Evolutionary conservation across 495 filamentous ascomycete species (phyloP).

Genomic region (Jackrogersella minutella): DNA sequence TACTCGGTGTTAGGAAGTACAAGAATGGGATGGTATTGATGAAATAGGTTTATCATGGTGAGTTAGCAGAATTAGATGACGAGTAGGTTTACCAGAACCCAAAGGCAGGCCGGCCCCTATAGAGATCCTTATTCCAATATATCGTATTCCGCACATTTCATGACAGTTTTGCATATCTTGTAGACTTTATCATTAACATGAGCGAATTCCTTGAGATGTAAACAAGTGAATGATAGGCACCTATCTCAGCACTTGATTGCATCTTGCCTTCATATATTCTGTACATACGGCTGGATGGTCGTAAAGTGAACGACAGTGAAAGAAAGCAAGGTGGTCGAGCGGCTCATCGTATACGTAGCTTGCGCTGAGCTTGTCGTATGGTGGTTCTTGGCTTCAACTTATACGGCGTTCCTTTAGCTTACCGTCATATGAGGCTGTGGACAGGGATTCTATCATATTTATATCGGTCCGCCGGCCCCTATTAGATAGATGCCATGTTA

Average conservation of each 20-base stretch:
- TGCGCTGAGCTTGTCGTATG: not conserved
- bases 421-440: not conserved
- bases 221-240: too few species aligned
- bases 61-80: not conserved
- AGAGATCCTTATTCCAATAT: not conserved
- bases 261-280: too few species aligned
- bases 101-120: not conserved
- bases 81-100: not conserved
- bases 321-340: too few species aligned
- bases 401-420: not conserved
- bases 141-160: not conserved
- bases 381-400: not conserved
- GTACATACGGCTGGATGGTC: too few species aligned
- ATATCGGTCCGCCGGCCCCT: not conserved
- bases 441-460: not conserved
- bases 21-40: not conserved
- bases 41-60: not conserved
- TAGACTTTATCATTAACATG: not conserved
- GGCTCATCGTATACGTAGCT: too few species aligned
- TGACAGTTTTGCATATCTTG: not conserved
- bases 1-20: not conserved
- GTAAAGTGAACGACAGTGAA: not conserved
- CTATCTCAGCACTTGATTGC: too few species aligned
- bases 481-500: not conserved
- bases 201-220: not conserved